Evolutionary conservation across 805 yeast species (phyloP).

Genomic region (Brettanomyces custersianus): DNA sequence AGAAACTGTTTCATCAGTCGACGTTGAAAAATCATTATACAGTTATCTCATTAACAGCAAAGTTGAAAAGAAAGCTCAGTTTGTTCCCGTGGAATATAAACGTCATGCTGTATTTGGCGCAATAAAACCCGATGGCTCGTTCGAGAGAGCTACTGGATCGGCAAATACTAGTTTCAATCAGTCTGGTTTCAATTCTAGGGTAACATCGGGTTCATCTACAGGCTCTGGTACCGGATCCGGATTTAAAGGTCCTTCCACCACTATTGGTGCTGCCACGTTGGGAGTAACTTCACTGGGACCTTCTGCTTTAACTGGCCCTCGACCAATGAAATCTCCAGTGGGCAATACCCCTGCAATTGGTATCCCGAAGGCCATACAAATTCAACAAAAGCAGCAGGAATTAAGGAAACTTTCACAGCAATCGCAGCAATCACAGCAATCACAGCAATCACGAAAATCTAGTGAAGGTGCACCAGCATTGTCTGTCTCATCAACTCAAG

Average conservation of each 20-base stretch:
- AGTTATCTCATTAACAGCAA: slow-evolving; percentile 39
- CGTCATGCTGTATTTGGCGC: slow-evolving; percentile 56
- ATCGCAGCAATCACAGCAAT: background rate
- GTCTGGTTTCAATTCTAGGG: too few species aligned
- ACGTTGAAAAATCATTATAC: slow-evolving; percentile 77
- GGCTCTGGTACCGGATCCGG: background rate
- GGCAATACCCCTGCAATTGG: background rate
- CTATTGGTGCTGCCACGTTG: too few species aligned
- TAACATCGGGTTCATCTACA: slow-evolving; percentile 1
- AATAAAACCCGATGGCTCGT: slow-evolving; percentile 2
- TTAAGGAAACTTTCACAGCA: background rate
- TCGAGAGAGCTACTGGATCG: background rate
- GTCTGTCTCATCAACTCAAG: background rate
- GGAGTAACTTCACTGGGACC: background rate
- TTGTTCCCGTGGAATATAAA: slow-evolving; percentile 62
- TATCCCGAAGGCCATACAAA: background rate
- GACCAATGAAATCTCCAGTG: slow-evolving; percentile 11
- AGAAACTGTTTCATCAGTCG: slow-evolving; percentile 64
- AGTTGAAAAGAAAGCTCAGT: slow-evolving; percentile 27
- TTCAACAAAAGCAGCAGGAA: too few species aligned
- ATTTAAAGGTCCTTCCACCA: too few species aligned
- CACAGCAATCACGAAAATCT: background rate
- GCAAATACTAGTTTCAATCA: background rate
- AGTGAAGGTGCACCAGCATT: background rate
- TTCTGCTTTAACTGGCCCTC: slow-evolving; percentile 15